Conservation (phyloP, 2,329 filamentous ascomycete species). For the Sarocladium kiliense region DNA sequence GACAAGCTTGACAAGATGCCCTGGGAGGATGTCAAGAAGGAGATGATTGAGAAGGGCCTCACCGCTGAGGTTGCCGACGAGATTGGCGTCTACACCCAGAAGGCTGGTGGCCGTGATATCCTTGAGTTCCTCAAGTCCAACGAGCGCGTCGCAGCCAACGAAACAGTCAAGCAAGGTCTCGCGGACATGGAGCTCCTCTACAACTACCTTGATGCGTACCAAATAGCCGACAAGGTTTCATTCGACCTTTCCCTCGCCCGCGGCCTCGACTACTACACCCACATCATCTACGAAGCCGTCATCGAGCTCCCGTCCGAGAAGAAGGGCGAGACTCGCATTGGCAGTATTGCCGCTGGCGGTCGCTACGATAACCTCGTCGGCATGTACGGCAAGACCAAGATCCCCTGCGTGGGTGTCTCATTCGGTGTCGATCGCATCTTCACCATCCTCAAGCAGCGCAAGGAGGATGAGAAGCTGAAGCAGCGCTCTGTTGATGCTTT, state of each 20-base stretch:
- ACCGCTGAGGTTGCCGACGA: conserved; percentile 72
- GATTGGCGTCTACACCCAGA: conserved; percentile 79
- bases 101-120: conserved; percentile 70
- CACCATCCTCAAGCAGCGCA: conserved; percentile 77
- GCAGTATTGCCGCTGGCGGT: conserved; percentile 83
- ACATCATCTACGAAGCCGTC: conserved; percentile 84
- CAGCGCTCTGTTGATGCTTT: conserved; percentile 73
- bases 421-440: conserved; percentile 97
- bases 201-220: conserved; percentile 74
- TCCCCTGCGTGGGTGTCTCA: conserved; percentile 64
- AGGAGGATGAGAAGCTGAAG: conserved; percentile 58
- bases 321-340: conserved; percentile 57
- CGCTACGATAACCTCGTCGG: conserved; percentile 90
- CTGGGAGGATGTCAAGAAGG: conserved; percentile 83
- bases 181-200: conserved; percentile 78
- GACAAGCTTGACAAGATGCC: conserved; percentile 94
- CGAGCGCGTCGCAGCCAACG: conserved; percentile 63
- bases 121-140: conserved; percentile 65
- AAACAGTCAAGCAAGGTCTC: conserved; percentile 71
- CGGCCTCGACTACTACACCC: conserved; percentile 90
- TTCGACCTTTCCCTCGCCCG: conserved; percentile 88
- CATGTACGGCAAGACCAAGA: conserved; percentile 86
- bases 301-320: conserved; percentile 7
- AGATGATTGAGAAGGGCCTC: conserved; percentile 91
- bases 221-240: conserved; percentile 67